phyloP scores from a whole-genome alignment of 2,329 filamentous ascomycete genomes.

The Shiraia sp. region DNA sequence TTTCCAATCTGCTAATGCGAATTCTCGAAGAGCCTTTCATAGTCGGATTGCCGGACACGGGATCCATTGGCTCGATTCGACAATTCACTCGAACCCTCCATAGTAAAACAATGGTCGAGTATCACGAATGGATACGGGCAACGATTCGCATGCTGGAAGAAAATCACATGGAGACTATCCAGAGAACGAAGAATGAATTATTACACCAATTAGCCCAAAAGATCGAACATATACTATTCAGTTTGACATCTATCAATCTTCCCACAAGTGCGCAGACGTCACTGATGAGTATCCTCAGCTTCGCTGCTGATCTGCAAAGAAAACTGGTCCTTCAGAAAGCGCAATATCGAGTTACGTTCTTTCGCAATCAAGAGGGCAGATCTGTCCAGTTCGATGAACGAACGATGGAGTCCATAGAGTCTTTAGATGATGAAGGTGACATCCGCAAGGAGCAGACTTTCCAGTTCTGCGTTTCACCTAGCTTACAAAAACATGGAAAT shows the following conservation, averaged over 20 bases:
- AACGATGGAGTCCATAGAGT: conserved; percentile 39
- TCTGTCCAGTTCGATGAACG: conserved; percentile 20
- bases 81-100: conserved; percentile 24
- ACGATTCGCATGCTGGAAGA: conserved; percentile 33
- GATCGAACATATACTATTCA: conserved; percentile 26
- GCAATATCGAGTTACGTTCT: conserved; percentile 30
- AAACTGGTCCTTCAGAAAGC: conserved; percentile 37
- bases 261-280: conserved; percentile 18
- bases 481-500: conserved; percentile 35
- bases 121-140: conserved; percentile 33
- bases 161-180: conserved; percentile 12
- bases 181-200: conserved; percentile 12
- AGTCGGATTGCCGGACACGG: conserved; percentile 31
- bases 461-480: conserved; percentile 39
- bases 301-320: conserved; percentile 30
- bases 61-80: conserved; percentile 19
- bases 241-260: conserved; percentile 26
- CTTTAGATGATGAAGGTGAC: conserved; percentile 30
- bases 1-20: conserved; percentile 29
- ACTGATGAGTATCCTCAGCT: conserved; percentile 26
- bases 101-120: conserved; percentile 12
- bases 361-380: conserved; percentile 12
- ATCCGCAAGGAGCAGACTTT: conserved; percentile 18
- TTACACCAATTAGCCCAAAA: conserved; percentile 23
- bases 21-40: conserved; percentile 32